These are phyloP conservation scores for Corynascus novoguineensis DNA, from an alignment of 495 filamentous ascomycete genomes.

Conservation along the genomic window DNA sequence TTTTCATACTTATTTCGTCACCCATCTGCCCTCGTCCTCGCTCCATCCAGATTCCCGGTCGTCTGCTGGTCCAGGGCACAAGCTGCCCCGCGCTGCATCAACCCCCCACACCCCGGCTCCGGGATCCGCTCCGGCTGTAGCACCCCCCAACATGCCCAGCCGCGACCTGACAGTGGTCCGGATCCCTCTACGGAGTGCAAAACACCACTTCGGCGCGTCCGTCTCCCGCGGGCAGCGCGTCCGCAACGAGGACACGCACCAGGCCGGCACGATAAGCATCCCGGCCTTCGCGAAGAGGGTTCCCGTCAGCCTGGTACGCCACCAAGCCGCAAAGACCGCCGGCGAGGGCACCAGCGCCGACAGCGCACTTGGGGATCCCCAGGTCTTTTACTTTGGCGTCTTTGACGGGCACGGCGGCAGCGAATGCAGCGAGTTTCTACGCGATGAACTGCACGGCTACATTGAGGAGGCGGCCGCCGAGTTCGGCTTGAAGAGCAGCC, in stretches of 20 bases:
- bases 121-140: conserved; percentile 51
- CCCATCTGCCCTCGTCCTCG: conserved; percentile 87
- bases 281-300: conserved; percentile 84
- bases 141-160: conserved; percentile 51
- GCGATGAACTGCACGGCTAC: conserved; percentile 79
- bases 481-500: conserved; percentile 69
- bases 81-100: conserved; percentile 76
- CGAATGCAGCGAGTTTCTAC: conserved; percentile 82
- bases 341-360: conserved; percentile 60
- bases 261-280: conserved; percentile 87
- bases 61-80: conserved; percentile 61
- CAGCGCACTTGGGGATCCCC: conserved; percentile 76
- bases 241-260: conserved; percentile 90
- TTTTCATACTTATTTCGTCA: conserved; percentile 97
- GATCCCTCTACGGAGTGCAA: conserved; percentile 89
- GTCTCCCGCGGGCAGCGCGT: conserved; percentile 73
- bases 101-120: conserved; percentile 64
- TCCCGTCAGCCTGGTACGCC: conserved; percentile 61
- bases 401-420: conserved; percentile 94
- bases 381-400: conserved; percentile 94
- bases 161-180: conserved; percentile 93
- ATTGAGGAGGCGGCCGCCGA: conserved; percentile 70
- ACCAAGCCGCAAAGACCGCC: conserved; percentile 31
- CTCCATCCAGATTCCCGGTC: conserved; percentile 77
- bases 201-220: conserved; percentile 86